Evolutionary conservation across 1,284 basidiomycete species (phyloP).

Genomic region (Pseudozyma thailandica): DNA sequence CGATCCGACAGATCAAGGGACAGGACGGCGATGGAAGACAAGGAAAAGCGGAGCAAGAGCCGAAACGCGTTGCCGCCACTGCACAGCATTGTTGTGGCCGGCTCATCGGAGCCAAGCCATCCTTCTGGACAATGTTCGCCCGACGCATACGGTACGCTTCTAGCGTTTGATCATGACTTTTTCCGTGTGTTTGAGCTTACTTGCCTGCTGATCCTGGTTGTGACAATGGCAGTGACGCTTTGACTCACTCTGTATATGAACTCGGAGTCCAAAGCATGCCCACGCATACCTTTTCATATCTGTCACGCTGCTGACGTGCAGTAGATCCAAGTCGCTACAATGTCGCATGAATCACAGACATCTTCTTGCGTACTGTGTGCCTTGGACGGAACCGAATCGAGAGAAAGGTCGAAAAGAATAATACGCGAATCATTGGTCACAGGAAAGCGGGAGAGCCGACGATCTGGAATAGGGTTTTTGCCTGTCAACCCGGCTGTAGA

Average conservation of each 20-base stretch:
- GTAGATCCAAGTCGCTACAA: slow-evolving; percentile 2
- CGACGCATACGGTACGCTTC: too few relatives aligned
- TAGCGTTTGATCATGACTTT: too few relatives aligned
- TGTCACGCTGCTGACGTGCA: slow-evolving; percentile 12
- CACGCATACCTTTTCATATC: background rate
- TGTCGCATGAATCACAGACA: background rate
- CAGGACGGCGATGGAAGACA: too few relatives aligned
- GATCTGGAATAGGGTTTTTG: slow-evolving; percentile 2
- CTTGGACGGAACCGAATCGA: background rate
- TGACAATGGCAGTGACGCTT: background rate
- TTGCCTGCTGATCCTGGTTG: too few relatives aligned
- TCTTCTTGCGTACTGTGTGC: background rate
- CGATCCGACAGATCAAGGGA: too few relatives aligned
- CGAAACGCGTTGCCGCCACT: background rate
- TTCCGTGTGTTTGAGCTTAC: too few relatives aligned
- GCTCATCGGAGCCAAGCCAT: too few relatives aligned
- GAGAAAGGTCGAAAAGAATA: background rate
- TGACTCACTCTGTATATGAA: background rate
- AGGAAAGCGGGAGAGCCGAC: slow-evolving; percentile 6
- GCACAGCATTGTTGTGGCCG: background rate
- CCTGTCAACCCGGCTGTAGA: slow-evolving; percentile 17
- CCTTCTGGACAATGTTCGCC: too few relatives aligned
- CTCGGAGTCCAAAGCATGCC: background rate
- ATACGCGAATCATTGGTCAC: background rate
- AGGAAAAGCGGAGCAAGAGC: slow-evolving; percentile 7